Evolutionary conservation across 805 yeast species (phyloP).

Genomic region (Ogataea trehalophila): DNA sequence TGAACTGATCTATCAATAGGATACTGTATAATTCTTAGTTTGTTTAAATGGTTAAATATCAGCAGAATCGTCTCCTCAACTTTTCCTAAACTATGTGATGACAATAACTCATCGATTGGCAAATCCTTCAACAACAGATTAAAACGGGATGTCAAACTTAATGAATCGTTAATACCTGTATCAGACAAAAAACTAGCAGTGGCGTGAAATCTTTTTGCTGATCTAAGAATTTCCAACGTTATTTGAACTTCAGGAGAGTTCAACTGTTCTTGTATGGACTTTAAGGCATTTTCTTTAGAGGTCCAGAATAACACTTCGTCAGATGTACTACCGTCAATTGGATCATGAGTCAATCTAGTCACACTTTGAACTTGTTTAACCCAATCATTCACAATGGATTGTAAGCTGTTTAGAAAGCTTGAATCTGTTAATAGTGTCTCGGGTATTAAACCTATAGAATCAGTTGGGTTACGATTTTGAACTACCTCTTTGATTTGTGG

Average conservation of each 20-base stretch:
- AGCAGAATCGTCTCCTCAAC: conserved; percentile 41
- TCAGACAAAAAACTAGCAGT: conserved; percentile 70
- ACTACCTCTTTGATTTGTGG: conserved; percentile 41
- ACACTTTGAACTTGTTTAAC: conserved; percentile 55
- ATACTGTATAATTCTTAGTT: conserved; percentile 52
- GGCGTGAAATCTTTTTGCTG: conserved; percentile 76
- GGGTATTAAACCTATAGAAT: conserved; percentile 16
- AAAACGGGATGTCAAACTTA: conserved; percentile 47
- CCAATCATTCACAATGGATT: conserved; percentile 71
- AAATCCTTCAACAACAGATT: conserved; percentile 63
- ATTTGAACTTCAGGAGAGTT: conserved; percentile 46
- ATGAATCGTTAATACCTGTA: conserved; percentile 56
- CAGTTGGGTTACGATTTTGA: conserved; percentile 10
- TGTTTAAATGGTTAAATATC: conserved; percentile 60
- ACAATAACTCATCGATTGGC: conserved; percentile 55
- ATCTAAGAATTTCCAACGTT: conserved; percentile 56
- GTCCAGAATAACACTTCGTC: conserved; percentile 81
- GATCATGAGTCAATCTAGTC: conserved; percentile 48
- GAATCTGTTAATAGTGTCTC: conserved; percentile 41
- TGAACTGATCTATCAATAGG: conserved; percentile 61
- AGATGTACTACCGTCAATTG: conserved; percentile 47
- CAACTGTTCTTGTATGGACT: conserved; percentile 53
- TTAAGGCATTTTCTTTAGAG: conserved; percentile 58
- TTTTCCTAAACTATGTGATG: conserved; percentile 40
- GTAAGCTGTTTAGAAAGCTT: conserved; percentile 60